phyloP scores from a whole-genome alignment of 1,284 basidiomycete genomes.

The Pseudozyma flocculosa region DNA sequence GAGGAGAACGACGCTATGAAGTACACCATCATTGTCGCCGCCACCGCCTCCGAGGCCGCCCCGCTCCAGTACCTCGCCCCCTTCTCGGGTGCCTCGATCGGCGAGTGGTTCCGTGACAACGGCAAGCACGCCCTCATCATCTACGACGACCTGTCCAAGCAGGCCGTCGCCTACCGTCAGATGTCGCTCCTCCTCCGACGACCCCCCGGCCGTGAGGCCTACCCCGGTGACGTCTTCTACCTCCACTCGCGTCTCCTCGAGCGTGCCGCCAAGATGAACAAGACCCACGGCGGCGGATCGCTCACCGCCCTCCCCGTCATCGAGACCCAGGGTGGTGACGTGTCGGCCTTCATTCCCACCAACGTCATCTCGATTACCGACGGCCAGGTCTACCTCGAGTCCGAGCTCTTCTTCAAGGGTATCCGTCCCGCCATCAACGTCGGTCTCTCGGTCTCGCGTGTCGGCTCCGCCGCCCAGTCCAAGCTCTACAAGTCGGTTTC shows the following conservation, averaged over 20 bases:
- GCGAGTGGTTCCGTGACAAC: slow-evolving; percentile 99
- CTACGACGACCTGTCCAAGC: slow-evolving; percentile 99
- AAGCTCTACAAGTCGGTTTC: slow-evolving; percentile 89
- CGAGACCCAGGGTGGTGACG: slow-evolving; percentile 99
- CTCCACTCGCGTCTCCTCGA: slow-evolving; percentile 99
- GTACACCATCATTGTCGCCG: slow-evolving; percentile 98
- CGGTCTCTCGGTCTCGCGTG: slow-evolving; percentile 99
- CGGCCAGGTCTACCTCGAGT: slow-evolving; percentile 58
- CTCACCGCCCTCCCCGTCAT: slow-evolving; percentile 98
- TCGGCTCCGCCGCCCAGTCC: slow-evolving; percentile 98
- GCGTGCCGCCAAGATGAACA: slow-evolving; percentile 99
- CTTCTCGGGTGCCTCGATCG: slow-evolving; percentile 99
- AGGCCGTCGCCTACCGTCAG: slow-evolving; percentile 99
- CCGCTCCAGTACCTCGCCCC: slow-evolving; percentile 98
- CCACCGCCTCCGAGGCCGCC: slow-evolving; percentile 97
- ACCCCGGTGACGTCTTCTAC: slow-evolving; percentile 99
- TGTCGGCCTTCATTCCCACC: slow-evolving; percentile 70
- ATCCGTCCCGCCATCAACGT: slow-evolving; percentile 99
- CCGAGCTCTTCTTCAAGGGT: slow-evolving; percentile 93
- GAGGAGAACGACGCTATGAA: slow-evolving; percentile 99
- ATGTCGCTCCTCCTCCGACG: slow-evolving; percentile 99
- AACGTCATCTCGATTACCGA: slow-evolving; percentile 58
- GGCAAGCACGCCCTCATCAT: slow-evolving; percentile 94
- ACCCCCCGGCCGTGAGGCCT: slow-evolving; percentile 99
- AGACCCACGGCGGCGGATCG: slow-evolving; percentile 94